These are phyloP conservation scores for Acorus calamus DNA, from an alignment of 106 monocot species.

Conservation along the genomic window DNA sequence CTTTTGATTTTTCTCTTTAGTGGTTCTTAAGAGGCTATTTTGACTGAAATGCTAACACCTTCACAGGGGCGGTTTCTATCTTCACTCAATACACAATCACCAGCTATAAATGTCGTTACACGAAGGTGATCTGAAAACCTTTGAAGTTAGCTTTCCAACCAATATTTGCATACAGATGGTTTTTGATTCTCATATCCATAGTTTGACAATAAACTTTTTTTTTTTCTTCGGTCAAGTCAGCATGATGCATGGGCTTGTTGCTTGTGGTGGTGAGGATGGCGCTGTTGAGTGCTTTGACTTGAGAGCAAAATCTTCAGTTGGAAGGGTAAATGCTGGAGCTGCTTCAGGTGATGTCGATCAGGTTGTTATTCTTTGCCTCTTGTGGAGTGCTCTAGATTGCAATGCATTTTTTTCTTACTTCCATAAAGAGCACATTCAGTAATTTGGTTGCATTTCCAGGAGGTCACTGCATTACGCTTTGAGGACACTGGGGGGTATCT, in stretches of 20 bases:
- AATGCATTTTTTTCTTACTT: neutral
- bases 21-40: too few species aligned
- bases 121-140: slow-evolving; percentile 42
- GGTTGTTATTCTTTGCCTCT: slow-evolving; percentile 19
- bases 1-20: too few species aligned
- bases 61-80: slow-evolving; percentile 75
- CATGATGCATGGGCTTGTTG: slow-evolving; percentile 81
- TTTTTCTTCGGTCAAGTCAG: slow-evolving; percentile 22
- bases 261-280: slow-evolving; percentile 97
- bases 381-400: too few species aligned
- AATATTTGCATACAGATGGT: neutral
- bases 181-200: neutral
- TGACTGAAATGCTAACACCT: neutral
- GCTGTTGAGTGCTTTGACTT: slow-evolving; percentile 89
- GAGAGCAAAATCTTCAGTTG: slow-evolving; percentile 75
- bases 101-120: slow-evolving; percentile 76
- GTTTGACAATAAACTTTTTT: neutral
- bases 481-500: slow-evolving; percentile 59
- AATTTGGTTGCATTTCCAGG: slow-evolving; percentile 31
- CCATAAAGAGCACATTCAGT: neutral
- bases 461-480: slow-evolving; percentile 85
- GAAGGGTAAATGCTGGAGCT: slow-evolving; percentile 49
- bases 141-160: neutral
- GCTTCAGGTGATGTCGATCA: slow-evolving; percentile 44
- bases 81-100: slow-evolving; percentile 70